Evolutionary conservation across 768 basidiomycete species (phyloP).

Genomic region (Rhodotorula babjevae): DNA sequence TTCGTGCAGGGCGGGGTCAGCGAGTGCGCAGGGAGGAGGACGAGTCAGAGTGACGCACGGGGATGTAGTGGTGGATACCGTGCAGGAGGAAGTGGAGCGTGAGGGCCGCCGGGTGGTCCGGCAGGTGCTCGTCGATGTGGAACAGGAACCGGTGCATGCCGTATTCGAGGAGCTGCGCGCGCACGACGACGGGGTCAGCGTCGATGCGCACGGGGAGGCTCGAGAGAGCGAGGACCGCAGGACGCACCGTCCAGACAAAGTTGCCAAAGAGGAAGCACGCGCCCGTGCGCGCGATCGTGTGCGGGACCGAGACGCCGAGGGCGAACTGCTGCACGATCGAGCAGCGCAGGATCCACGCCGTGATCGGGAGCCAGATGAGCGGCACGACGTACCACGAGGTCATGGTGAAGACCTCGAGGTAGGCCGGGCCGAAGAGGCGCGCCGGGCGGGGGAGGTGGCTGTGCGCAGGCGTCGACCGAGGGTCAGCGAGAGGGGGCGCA

Average conservation of each 20-base stretch:
- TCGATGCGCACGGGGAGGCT: not conserved
- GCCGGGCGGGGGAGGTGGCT: conserved; percentile 50
- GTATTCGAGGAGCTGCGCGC: conserved; percentile 59
- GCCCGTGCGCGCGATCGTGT: conserved; percentile 52
- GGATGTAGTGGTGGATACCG: conserved; percentile 94
- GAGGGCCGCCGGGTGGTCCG: conserved; percentile 73
- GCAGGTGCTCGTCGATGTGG: conserved; percentile 82
- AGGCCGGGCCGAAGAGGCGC: conserved; percentile 73
- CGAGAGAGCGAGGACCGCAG: not conserved
- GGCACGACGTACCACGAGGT: conserved; percentile 95
- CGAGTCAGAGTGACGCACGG: conserved; percentile 53
- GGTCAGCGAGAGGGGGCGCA: not conserved
- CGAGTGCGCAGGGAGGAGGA: not conserved
- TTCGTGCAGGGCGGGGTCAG: not conserved
- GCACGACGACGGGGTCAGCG: not conserved
- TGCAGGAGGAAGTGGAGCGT: conserved; percentile 87
- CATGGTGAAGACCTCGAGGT: conserved; percentile 79
- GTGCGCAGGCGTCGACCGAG: not conserved
- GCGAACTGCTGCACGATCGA: conserved; percentile 70
- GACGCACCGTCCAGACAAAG: conserved; percentile 75
- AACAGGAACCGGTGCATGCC: conserved; percentile 91
- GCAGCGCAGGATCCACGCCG: conserved; percentile 69
- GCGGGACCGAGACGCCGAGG: conserved; percentile 1
- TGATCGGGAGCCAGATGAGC: conserved; percentile 82
- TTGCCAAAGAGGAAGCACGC: conserved; percentile 78